Conservation (phyloP, 2,329 filamentous ascomycete genomes). For the Calonectria crousiana region DNA sequence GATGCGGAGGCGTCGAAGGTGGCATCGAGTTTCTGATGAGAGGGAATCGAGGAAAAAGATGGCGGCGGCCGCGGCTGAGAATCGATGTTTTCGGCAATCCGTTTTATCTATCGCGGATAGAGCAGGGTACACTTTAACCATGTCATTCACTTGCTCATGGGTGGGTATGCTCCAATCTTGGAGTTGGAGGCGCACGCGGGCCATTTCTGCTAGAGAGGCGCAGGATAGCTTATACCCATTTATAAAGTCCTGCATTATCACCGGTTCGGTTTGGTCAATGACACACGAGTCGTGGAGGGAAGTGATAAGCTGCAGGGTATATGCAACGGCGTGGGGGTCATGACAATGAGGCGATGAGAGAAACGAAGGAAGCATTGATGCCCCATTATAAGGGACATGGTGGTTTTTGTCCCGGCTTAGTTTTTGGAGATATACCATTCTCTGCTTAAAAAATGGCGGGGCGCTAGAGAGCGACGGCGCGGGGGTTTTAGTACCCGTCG, state of each 20-base stretch:
- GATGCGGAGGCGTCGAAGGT: neutral
- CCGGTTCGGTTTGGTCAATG: neutral
- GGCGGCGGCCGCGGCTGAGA: constrained; percentile 26
- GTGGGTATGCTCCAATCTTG: neutral
- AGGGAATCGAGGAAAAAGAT: constrained; percentile 23
- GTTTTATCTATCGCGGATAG: no score
- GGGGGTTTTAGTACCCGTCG: neutral
- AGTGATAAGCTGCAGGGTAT: neutral
- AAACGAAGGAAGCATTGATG: no score
- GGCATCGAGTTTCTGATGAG: neutral
- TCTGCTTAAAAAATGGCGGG: neutral
- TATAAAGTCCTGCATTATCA: no score
- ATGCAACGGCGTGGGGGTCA: neutral
- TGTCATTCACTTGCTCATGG: neutral
- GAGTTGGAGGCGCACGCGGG: neutral
- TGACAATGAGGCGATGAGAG: no score
- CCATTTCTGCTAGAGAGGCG: neutral
- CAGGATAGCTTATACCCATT: neutral
- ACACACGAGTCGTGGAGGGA: neutral
- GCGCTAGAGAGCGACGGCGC: neutral
- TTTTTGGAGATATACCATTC: neutral
- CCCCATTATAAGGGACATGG: no score
- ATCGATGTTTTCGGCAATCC: neutral
- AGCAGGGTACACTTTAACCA: neutral
- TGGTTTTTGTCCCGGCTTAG: no score